Evolutionary conservation across 2,329 filamentous ascomycete genomes (phyloP), one percentile per base, ranked within the genome.

Genomic region (Truncatella angustata): DNA sequence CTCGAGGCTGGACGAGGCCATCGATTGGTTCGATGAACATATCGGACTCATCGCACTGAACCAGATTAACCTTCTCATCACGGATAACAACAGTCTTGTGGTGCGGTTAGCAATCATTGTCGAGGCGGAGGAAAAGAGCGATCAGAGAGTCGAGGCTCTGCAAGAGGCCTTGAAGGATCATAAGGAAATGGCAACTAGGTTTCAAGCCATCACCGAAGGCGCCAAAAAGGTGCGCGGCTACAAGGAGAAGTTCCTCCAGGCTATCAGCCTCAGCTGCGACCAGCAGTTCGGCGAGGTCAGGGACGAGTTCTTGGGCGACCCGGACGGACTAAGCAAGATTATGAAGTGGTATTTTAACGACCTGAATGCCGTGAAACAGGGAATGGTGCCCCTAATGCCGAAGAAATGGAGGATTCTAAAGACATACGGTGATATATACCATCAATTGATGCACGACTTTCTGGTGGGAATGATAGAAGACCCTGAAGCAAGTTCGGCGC

Each of bases 331-430:
- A 43, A 90, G 95, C 58, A 96, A 96, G 75, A 85, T 83, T 58
- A 84, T 96, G 72, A 89, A 89, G 64, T 99, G 94, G 94, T 99
- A 86, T 72, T 99, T 97, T 75, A 97, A 97, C 73, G 93, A 99
- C 68, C 81, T 99, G 34, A 96, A 95, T 70, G 91, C 91, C 3
- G 93, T 97, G 65, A 91, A 93, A 70, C 81, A 95, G 56, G 93
- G 94, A 64, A 96, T 99, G 90, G 84, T 88, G 54, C 83, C 84
- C 24, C 78, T 99, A 49, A 92, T 97, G 84, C 94, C 95, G 7
- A 93, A 90, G 72, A 96, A 94, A 70, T 99, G 94, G 94, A 92
- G 88, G 66, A 96, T 99, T 44, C 88, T 92, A 73, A 86, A 88
- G 67, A 94, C 89, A 1, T 99, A 96, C 69, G 87, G 86, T 54